Base-by-base conservation (phyloP, 106 monocot genomes). In the Cymbidium sinense region DNA sequence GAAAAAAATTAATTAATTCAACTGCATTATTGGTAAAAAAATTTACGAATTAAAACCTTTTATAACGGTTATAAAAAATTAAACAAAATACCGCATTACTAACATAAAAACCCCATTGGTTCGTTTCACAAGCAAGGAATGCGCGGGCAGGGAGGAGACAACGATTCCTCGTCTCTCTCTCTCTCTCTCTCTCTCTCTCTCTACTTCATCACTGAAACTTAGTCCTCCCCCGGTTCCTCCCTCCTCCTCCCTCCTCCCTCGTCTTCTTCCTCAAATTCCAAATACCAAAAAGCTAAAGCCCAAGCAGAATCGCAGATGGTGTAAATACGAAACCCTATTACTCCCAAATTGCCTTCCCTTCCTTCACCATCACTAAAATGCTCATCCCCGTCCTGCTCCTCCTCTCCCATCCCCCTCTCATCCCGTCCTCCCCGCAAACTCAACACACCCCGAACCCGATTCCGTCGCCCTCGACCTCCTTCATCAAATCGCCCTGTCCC, bases 141-240 rank as follows among this genome's bases (percentile, higher is more conserved):
- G 67, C 58, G 29, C 69, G 18, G 20, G 21, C 88, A 88, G 76
- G 75, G 82, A 73, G 61, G 43, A 27, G 77, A 64, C 36, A 43
- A 54, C 34, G 39, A 21, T 33, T 91, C 88, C 86, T 78, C 70
- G 41, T 55, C 18, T 65, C 10, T 62, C 27, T 20, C 11, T 3
- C 19, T 33, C 25, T n/a, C 31, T 9, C 3, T 6, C 18, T 2
- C 9, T 44, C 30, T 28, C 19, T 2, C 20, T n/a, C 25, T 34
- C 76, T 9, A 4, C 31, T 9, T 21, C 13, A 39, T 58, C 43
- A 61, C 78, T 75, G 70, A 75, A 35, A 34, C 62, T 47, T 43
- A 72, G 36, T 72, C 17, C 37, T n/a, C 72, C 13, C 72, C 71
- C 19, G 11, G 34, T 18, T 19, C 34, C 0, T 71, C 17, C 18